Evolutionary conservation across 176 grass and related monocot genomes (phyloP), one percentile per base, ranked within the genome.

Genomic region (Sorghum bicolor): DNA sequence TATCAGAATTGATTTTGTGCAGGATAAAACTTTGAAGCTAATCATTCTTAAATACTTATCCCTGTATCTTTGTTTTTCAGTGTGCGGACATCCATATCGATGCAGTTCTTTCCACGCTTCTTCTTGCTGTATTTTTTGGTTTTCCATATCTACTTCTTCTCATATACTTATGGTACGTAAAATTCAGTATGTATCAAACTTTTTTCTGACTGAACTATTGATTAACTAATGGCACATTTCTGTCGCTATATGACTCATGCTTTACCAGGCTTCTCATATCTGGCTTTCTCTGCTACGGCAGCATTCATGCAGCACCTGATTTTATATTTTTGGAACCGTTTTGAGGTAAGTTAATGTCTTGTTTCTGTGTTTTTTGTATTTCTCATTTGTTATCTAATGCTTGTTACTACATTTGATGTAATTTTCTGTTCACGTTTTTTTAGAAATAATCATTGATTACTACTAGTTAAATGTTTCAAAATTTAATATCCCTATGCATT

Each of bases 21-120:
- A 45, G 70, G 66, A 48, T 32, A 67, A 60, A 67, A 33, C 50
- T 14, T 83, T 73, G 50, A 67, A 58, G 41, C 74, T 90, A 79
- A 78, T 70, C 47, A 45, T 13, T 60, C 58, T 61, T 31, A 79
- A 39, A 68, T 83, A 73, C 40, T 47, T 74, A 47, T 47, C 70
- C 47, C 30, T 62, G 11, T n/a, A 62, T 68, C 60, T 69, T 86
- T 75, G 41, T 73, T 79, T 86, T 93, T 86, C 88, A 99, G 96
- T 75, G 93, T 99, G 48, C 82, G 96, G 75, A 99, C 96, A 86
- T 90, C 96, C 33, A 94, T 99, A 87, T 99, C 96, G n/a, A 96
- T 99, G 96, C 96, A 96, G 85, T 99, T 99, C 85, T 99, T 99
- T 88, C 96, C 96, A 13, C 91, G 96, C 26, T 99, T 99, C 80